Evolutionary conservation across 441 rosid genomes (phyloP), one percentile per base, ranked within the genome.

Genomic region (Geranium incanum): DNA sequence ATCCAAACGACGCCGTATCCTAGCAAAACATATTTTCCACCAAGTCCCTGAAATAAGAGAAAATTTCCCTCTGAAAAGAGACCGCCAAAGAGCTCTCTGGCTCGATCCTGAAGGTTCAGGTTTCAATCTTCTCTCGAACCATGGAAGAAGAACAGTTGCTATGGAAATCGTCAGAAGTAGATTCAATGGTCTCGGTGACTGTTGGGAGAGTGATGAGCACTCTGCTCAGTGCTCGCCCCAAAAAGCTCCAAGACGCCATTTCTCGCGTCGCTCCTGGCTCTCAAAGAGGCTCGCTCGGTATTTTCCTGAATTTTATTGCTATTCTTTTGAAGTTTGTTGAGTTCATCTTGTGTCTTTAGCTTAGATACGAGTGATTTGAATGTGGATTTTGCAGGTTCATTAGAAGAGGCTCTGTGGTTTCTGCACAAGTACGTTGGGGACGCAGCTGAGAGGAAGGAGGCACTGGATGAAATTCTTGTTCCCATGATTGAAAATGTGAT

Each of bases 371-470:
- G 65, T 60, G 18, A 2, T 60, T 38, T 64, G 7, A 21, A 5
- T 60, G 39, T 43, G 64, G 13, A 6, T 21, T 21, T 63, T 68
- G 74, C 68, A 87, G 97, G 85, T 73, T 87, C 94, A 18, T 64
- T 90, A 68, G 96, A 93, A 65, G 93, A 89, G 70, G 87, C 89
- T 33, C 82, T 93, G 37, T 85, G 86, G 93, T 83, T 88, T 76
- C 69, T 93, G 28, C 74, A 80, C 68, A 82, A 84, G 59, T 89
- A 76, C 72, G 91, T 87, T 60, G 80, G 77, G 74, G 95, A 91
- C 60, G 87, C 83, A 1, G 81, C 80, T 52, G 81, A 80, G 73
- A 80, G 86, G 76, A 78, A 78, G 65, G 87, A 82, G 65, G 50
- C 73, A 3, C 66, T 88, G 82, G 89, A 84, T 78, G 89, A 86